These are phyloP conservation scores for Penicillium alfredii DNA, from an alignment of 495 filamentous ascomycete species.

Conservation along the genomic window DNA sequence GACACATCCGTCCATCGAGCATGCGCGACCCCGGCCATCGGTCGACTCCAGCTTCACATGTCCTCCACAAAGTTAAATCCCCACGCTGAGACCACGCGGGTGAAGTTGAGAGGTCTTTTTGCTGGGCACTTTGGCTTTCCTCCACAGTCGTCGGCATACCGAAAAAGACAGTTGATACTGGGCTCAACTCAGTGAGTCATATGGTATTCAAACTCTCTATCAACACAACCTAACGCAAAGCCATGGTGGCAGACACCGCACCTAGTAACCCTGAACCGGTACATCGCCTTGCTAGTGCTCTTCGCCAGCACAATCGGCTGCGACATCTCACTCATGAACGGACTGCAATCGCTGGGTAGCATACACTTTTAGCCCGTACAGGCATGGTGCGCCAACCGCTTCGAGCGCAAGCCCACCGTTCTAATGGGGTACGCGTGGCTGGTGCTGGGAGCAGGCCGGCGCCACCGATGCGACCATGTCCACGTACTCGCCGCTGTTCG, in stretches of 20 bases:
- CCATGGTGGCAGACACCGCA: slow-evolving; percentile 6
- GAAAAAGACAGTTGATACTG: too few species aligned
- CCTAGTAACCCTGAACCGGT: slow-evolving; percentile 1
- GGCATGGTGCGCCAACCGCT: slow-evolving; percentile 6
- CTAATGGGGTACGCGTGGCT: slow-evolving; percentile 2
- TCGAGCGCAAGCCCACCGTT: slow-evolving; percentile 5
- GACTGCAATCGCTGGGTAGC: slow-evolving; percentile 16
- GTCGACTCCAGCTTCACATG: too few species aligned
- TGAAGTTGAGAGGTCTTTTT: too few species aligned
- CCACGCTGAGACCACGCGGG: too few species aligned
- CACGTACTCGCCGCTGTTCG: slow-evolving; percentile 1
- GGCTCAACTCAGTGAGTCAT: too few species aligned
- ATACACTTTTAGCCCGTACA: background rate
- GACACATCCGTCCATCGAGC: too few species aligned
- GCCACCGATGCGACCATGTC: slow-evolving; percentile 1
- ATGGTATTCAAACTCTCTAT: too few species aligned
- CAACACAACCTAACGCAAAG: too few species aligned
- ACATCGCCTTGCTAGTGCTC: slow-evolving; percentile 2
- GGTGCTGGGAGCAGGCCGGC: slow-evolving; percentile 5
- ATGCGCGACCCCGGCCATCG: too few species aligned
- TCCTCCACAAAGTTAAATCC: too few species aligned
- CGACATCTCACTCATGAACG: slow-evolving; percentile 20
- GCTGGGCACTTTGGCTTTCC: too few species aligned
- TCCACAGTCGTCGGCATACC: too few species aligned
- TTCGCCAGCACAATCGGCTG: slow-evolving; percentile 14